These are phyloP conservation scores for Rhynchospora breviuscula DNA, from an alignment of 176 grass and related monocot genomes.

Conservation along the genomic window DNA sequence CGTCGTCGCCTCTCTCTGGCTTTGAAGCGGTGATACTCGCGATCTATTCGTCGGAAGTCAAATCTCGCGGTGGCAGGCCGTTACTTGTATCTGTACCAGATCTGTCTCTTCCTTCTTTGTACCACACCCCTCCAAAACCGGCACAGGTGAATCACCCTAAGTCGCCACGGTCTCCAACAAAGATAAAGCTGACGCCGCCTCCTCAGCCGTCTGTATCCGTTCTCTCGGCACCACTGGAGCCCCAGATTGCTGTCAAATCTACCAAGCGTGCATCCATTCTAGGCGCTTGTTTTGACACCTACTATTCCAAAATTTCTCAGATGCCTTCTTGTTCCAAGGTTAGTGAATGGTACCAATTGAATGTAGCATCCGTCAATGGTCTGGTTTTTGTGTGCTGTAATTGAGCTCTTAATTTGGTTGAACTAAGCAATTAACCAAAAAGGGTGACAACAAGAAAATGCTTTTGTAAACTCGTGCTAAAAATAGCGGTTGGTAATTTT, in stretches of 20 bases:
- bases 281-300: slow-evolving; percentile 60
- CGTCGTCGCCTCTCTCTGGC: slow-evolving; percentile 58
- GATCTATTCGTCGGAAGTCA: slow-evolving; percentile 76
- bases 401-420: not conserved
- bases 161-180: slow-evolving; percentile 45
- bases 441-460: not conserved
- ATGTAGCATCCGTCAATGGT: not conserved
- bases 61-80: slow-evolving; percentile 68
- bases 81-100: slow-evolving; percentile 80
- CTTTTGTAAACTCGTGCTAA: not conserved
- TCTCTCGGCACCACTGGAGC: slow-evolving; percentile 79
- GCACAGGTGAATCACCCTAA: slow-evolving; percentile 10
- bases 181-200: slow-evolving; percentile 37
- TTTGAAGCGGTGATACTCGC: slow-evolving; percentile 97
- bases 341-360: not conserved
- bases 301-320: slow-evolving; percentile 75
- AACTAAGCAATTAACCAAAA: not conserved
- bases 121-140: slow-evolving; percentile 54
- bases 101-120: slow-evolving; percentile 72
- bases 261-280: slow-evolving; percentile 84
- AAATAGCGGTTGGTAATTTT: not conserved
- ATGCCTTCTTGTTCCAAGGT: slow-evolving; percentile 78
- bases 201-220: slow-evolving; percentile 42
- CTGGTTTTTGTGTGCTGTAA: not conserved
- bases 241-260: slow-evolving; percentile 80